Evolutionary conservation across 208 protist genomes (phyloP), one percentile per base, ranked within the genome.

Genomic region (Willaertia magna): DNA sequence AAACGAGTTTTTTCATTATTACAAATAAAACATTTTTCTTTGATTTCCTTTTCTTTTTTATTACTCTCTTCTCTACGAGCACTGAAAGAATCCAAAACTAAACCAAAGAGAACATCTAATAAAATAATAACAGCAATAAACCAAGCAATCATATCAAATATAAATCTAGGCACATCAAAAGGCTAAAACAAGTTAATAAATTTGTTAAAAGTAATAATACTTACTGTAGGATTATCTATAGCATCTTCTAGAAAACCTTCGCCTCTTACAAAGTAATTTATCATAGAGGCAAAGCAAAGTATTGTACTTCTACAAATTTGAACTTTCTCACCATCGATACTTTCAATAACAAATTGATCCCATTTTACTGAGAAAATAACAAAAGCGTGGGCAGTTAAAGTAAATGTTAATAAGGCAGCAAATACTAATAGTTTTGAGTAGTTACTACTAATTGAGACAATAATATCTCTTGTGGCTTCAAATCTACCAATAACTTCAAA

Each of bases 31-130:
- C 91, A 94, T 11, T 88, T 93, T 55, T 90, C 90, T 34, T 86
- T 78, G 12, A 87, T 89, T 61, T 90, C 89, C 48, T 91, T 61
- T 2, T 87, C 55, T 12, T 87, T 47, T 44, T 81, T 40, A 4
- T 79, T 40, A 20, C 76, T 42, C n/a, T 88, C 52, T 40, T 91
- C 87, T 84, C 90, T 84, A 46, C 90, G 79, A 49, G 89, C 86
- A 2, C 51, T 89, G 46, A 91, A 91, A n/a, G 89, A 89, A 52
- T 91, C 90, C 67, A 94, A 91, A 82, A 94, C 93, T n/a, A 93
- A 90, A 88, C 91, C 91, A 79, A 93, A 92, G 52, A 94, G 89
- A 86, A 94, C 90, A 85, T 94, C 93, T n/a, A 94, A 84, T 26
- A 89, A 84, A 6, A 93, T 85, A 85, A 94, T 89, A 40, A 93